These are phyloP conservation scores for Emydomyces testavorans DNA, from an alignment of 2,329 filamentous ascomycete species.

Conservation along the genomic window DNA sequence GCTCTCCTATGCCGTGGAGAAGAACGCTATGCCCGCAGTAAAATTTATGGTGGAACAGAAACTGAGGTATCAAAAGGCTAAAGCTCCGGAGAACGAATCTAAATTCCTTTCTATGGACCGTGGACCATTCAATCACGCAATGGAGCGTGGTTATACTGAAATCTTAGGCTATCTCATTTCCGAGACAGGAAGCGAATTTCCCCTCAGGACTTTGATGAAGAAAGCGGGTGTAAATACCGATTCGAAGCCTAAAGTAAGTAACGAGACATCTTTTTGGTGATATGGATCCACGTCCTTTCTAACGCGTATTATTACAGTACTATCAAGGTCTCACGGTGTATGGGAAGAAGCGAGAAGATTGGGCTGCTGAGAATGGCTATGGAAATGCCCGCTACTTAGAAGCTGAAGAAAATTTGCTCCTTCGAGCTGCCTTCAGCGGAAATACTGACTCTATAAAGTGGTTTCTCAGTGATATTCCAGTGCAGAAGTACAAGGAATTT, in stretches of 20 bases:
- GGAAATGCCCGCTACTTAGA: background rate
- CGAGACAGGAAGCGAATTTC: constrained; percentile 53
- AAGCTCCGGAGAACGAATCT: constrained; percentile 22
- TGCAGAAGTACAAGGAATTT: constrained; percentile 58
- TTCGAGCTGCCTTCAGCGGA: constrained; percentile 29
- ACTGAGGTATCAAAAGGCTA: constrained; percentile 32
- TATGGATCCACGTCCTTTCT: background rate
- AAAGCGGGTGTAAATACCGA: constrained; percentile 51
- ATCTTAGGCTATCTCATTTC: constrained; percentile 54
- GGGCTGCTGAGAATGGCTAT: constrained; percentile 48
- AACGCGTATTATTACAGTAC: constrained; percentile 33
- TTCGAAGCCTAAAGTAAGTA: constrained; percentile 33
- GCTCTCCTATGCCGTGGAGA: constrained; percentile 36
- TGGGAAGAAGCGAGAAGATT: constrained; percentile 58
- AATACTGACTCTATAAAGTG: constrained; percentile 62
- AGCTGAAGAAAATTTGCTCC: constrained; percentile 20
- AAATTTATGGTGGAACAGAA: constrained; percentile 45
- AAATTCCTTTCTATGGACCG: constrained; percentile 19
- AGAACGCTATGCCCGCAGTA: constrained; percentile 43
- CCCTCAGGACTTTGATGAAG: constrained; percentile 53
- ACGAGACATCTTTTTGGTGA: background rate
- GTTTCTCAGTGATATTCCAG: constrained; percentile 61
- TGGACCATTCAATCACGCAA: constrained; percentile 27
- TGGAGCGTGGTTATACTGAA: constrained; percentile 39
- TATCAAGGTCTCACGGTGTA: constrained; percentile 66